Evolutionary conservation across 257 asterid species (phyloP).

Genomic region (Rauvolfia tetraphylla): DNA sequence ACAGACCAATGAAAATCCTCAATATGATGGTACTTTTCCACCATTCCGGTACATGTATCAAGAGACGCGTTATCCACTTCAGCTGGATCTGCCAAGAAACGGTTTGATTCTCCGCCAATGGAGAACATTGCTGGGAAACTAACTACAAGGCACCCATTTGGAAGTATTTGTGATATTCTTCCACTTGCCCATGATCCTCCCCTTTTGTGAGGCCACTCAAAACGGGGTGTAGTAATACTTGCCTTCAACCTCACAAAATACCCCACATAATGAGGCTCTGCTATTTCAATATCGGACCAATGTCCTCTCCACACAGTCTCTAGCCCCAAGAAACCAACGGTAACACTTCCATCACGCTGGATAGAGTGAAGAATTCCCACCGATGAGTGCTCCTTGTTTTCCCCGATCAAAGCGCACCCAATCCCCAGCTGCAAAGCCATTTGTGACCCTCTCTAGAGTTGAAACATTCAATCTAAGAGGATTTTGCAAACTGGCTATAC

Average conservation of each 20-base stretch:
- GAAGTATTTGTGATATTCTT: conserved; percentile 41
- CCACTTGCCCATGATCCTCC: conserved; percentile 52
- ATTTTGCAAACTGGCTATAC: conserved; percentile 34
- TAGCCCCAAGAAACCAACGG: conserved; percentile 49
- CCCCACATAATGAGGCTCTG: conserved; percentile 39
- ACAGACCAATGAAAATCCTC: conserved; percentile 72
- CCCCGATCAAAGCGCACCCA: conserved; percentile 49
- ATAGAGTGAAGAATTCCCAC: conserved; percentile 53
- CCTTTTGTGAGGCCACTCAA: conserved; percentile 54
- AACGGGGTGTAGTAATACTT: conserved; percentile 37
- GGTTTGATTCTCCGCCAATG: conserved; percentile 24
- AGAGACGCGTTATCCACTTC: conserved; percentile 53
- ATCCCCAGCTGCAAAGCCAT: conserved; percentile 56
- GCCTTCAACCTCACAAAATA: conserved; percentile 46
- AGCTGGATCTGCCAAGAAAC: conserved; percentile 54
- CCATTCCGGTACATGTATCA: conserved; percentile 45
- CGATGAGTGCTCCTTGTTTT: conserved; percentile 34
- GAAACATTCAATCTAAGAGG: conserved; percentile 42
- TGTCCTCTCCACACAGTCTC: conserved; percentile 54
- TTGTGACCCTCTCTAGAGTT: conserved; percentile 50
- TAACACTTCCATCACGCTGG: conserved; percentile 43
- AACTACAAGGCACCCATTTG: conserved; percentile 59
- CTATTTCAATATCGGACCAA: conserved; percentile 40
- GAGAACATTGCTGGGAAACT: conserved; percentile 47
- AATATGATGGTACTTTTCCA: conserved; percentile 52